Base-by-base conservation (phyloP, 805 yeast genomes). In the Wickerhamiella lipophila region DNA sequence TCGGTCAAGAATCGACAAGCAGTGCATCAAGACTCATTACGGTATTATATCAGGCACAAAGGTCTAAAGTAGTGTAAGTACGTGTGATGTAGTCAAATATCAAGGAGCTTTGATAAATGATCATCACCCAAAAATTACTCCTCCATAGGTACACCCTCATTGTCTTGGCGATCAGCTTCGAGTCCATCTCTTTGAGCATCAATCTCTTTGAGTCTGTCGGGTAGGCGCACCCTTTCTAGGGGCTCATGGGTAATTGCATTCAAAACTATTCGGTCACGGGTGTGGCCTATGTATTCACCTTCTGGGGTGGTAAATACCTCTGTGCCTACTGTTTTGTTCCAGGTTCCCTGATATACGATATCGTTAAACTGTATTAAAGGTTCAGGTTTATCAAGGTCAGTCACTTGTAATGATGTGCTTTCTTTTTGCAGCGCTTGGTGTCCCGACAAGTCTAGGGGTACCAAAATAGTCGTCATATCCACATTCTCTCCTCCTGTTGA, bases 281-380 rank as follows among this genome's bases (percentile, higher is more conserved):
- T 42, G 38, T 50, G 49, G 19, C 63, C 66, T 13, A 56, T 42
- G 15, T 54, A 56, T 26, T 64, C 64, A 12, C 63, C 64, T 13
- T 52, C 47, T 6, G 50, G 46, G 13, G 54, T 53, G n/a, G 64
- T 56, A 25, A 64, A 74, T 38, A 76, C 59, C 53, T 77, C 96
- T 0, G 94, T 82, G 0, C 97, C 97, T 1, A 84, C 79, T 2
- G 85, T 64, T 49, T 74, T 74, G 39, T 73, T 70, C 96, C 96
- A 88, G 19, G 70, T 66, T 1, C 94, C 92, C 62, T 78, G 76
- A 60, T 77, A 85, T 3, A 84, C 64, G 34, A 73, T 69, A 46
- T 73, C 72, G 36, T 81, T 80, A 12, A 78, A 65, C 56, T 74
- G 77, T 40, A 79, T 69, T 18, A 79, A 58, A 4, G 88, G 87